Evolutionary conservation across 1,139 yeast species (phyloP).

Genomic region (Wickerhamomyces sp.): DNA sequence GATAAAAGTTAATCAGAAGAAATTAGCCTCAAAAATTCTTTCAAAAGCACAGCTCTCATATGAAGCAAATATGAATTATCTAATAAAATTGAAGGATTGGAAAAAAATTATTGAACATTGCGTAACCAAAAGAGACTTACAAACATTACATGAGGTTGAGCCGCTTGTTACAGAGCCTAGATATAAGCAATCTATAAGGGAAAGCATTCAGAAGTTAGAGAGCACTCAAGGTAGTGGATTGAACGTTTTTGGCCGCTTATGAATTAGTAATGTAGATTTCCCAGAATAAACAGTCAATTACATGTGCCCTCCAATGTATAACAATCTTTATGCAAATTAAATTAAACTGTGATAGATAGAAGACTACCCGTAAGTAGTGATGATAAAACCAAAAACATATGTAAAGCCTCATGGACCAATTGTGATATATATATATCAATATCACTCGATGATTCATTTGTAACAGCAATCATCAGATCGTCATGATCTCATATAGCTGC

Average conservation of each 20-base stretch:
- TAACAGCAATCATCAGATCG: too few species aligned
- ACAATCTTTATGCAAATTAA: too few species aligned
- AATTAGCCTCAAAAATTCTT: conserved; percentile 15
- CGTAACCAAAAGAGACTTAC: conserved; percentile 47
- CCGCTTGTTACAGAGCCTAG: conserved; percentile 4
- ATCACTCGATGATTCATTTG: too few species aligned
- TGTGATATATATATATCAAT: too few species aligned
- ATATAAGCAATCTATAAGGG: neutral
- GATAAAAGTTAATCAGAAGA: conserved; percentile 10
- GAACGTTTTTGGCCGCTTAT: conserved; percentile 1
- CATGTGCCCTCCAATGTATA: too few species aligned
- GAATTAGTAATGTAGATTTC: neutral
- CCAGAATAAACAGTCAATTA: neutral
- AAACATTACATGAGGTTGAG: conserved; percentile 27
- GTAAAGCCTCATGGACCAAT: too few species aligned
- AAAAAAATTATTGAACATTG: conserved; percentile 61
- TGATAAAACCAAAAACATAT: too few species aligned
- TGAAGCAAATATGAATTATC: conserved; percentile 42
- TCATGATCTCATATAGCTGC: too few species aligned
- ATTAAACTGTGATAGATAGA: too few species aligned
- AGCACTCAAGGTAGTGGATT: neutral
- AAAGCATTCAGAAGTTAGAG: neutral
- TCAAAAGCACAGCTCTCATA: conserved; percentile 9
- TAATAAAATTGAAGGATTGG: conserved; percentile 48
- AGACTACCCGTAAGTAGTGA: too few species aligned